Percentiles rank a stretch among this genome's conserved stretches.
phyloP scores from a whole-genome alignment of 352 stramenopile genomes.

The Hyphochytrium catenoides region DNA sequence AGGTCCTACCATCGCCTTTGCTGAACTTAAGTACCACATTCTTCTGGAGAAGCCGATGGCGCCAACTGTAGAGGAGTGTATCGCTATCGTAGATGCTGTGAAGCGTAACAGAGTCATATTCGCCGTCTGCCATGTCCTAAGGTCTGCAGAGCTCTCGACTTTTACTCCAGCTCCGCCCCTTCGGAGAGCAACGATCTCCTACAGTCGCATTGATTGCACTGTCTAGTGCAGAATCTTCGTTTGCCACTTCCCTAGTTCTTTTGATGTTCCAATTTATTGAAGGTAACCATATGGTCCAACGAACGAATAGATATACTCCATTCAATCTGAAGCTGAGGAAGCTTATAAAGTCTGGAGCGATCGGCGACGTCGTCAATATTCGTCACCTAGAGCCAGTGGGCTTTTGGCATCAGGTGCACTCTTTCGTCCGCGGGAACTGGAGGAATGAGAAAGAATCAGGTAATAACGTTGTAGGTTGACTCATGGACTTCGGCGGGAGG shows the following conservation, averaged over 20 bases:
- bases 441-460: constrained; percentile 1
- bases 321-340: constrained; percentile 9
- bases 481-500: too few species aligned
- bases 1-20: constrained; percentile 7
- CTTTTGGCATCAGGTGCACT: constrained; percentile 9
- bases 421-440: constrained; percentile 8
- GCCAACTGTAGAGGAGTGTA: constrained; percentile 6
- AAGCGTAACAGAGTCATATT: constrained; percentile 9
- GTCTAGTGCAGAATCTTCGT: too few species aligned
- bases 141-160: too few species aligned
- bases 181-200: too few species aligned
- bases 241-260: too few species aligned
- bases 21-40: constrained; percentile 11
- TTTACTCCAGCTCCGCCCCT: too few species aligned
- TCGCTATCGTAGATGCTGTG: constrained; percentile 5
- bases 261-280: too few species aligned
- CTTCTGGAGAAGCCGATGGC: constrained; percentile 11
- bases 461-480: too few species aligned
- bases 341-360: constrained; percentile 3
- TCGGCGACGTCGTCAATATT: constrained; percentile 9
- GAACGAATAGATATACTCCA: constrained; percentile 9
- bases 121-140: constrained; percentile 9
- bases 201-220: too few species aligned
- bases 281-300: too few species aligned
- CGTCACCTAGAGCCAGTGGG: constrained; percentile 10